Conservation (phyloP, 2,329 filamentous ascomycete species). For the Aspergillus candidus region DNA sequence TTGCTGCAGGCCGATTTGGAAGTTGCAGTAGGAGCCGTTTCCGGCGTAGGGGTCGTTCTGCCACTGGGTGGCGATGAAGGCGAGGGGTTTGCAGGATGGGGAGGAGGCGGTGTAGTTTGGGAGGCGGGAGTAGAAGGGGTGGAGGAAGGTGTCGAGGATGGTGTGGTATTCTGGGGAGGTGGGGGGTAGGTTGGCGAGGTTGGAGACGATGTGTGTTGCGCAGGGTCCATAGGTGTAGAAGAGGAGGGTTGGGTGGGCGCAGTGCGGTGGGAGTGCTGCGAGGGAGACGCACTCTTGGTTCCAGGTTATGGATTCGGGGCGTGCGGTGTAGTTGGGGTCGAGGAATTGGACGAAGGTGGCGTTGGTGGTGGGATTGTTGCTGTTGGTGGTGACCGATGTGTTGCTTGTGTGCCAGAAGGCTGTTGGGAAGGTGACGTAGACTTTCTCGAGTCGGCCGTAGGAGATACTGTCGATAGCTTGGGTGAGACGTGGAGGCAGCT, state of each 20-base stretch:
- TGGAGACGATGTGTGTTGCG: constrained; percentile 34
- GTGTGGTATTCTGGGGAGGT: constrained; percentile 46
- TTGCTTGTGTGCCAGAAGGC: constrained; percentile 64
- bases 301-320: constrained; percentile 61
- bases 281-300: constrained; percentile 73
- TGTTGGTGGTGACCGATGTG: constrained; percentile 7
- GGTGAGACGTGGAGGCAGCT: constrained; percentile 37
- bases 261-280: constrained; percentile 53
- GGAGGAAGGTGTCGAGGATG: constrained; percentile 61
- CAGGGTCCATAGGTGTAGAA: constrained; percentile 58
- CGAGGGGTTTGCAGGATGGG: constrained; percentile 56
- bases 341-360: constrained; percentile 73
- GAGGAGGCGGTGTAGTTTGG: constrained; percentile 56
- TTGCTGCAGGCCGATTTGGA: constrained; percentile 65
- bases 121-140: constrained; percentile 70
- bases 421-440: constrained; percentile 62
- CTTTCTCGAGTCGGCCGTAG: constrained; percentile 43
- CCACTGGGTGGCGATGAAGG: constrained; percentile 69
- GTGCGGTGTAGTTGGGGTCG: constrained; percentile 58
- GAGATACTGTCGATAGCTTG: constrained; percentile 45
- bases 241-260: constrained; percentile 71
- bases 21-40: constrained; percentile 78
- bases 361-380: constrained; percentile 29
- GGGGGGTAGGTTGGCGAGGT: constrained; percentile 24
- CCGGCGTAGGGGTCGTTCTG: constrained; percentile 71